Evolutionary conservation across 2,329 filamentous ascomycete species (phyloP).

Genomic region (Aspergillus melleus): DNA sequence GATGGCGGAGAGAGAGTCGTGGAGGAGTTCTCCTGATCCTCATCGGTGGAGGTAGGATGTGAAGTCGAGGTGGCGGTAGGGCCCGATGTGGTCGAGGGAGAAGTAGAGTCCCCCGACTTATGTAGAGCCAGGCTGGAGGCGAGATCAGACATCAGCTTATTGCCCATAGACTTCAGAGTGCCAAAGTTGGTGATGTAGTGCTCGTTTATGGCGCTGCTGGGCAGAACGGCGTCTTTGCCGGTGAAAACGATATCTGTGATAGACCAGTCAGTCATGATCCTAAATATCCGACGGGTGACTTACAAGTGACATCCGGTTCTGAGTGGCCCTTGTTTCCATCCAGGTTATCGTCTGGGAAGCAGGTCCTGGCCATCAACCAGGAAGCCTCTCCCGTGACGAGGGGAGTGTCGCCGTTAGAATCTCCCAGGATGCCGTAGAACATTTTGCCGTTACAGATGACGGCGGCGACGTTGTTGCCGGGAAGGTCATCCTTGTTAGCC

Average conservation of each 20-base stretch:
- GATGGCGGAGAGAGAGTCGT: not conserved
- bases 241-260: conserved; percentile 32
- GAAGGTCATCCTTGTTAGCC: conserved; percentile 16
- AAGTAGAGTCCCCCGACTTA: not conserved
- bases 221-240: conserved; percentile 26
- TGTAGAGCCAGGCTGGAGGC: conserved; percentile 20
- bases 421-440: conserved; percentile 36
- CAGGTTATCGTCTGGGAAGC: conserved; percentile 30
- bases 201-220: conserved; percentile 23
- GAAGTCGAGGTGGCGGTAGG: not conserved
- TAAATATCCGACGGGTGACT: not conserved
- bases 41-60: not conserved
- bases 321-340: conserved; percentile 28
- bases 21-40: not conserved
- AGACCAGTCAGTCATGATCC: not conserved
- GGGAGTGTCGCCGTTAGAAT: conserved; percentile 29
- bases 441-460: conserved; percentile 35
- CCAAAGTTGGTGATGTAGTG: conserved; percentile 31
- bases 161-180: conserved; percentile 29
- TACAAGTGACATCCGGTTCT: conserved; percentile 33
- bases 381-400: conserved; percentile 35
- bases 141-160: conserved; percentile 25
- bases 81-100: not conserved
- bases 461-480: conserved; percentile 30
- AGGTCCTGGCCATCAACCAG: conserved; percentile 35